Evolutionary conservation across 208 protist species (phyloP), one percentile per base, ranked within the genome.

Genomic region (Trypanosoma melophagium): DNA sequence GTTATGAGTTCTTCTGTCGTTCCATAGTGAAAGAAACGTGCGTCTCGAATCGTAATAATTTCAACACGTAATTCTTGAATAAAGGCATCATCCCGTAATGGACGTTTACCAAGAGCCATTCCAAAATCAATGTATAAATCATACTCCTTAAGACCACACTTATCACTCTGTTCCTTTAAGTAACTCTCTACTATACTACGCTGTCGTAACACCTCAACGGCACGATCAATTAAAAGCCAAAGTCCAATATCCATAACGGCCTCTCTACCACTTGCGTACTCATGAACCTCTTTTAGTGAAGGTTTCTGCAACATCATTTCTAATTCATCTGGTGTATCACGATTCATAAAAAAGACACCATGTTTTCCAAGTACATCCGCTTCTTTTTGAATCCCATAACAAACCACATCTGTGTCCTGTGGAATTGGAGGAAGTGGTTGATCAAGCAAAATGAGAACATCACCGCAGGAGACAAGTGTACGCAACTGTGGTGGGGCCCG

Each of bases 281-380:
- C 45, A 1, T 75, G 66, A 31, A 84, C 42, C 60, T 78, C 74
- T 1, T 40, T 54, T 50, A 71, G 22, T 44, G 68, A 69, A n/a
- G 81, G 81, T 52, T 84, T 87, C 78, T 87, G 81, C 57, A 82
- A 35, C 81, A 87, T 81, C 52, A 74, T 80, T 9, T 74, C 68
- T n/a, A 87, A 71, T 12, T 74, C 66, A 0, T 55, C 57, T 0
- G 71, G 71, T 7, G 16, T 31, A 21, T 49, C 40, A 31, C 42
- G 61, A n/a, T 54, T 57, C 31, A 68, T 74, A 57, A 83, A 82
- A 49, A 84, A 78, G 21, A 88, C 78, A 45, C 79, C 82, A 65
- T 84, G 76, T 38, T 71, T 54, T 22, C 40, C 44, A 22, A 84
- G 47, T 4, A 62, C 16, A 17, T 68, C 31, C 22, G 65, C 17